These are phyloP conservation scores for Trichomonas vaginalis DNA, from an alignment of 208 protist species.

Conservation along the genomic window DNA sequence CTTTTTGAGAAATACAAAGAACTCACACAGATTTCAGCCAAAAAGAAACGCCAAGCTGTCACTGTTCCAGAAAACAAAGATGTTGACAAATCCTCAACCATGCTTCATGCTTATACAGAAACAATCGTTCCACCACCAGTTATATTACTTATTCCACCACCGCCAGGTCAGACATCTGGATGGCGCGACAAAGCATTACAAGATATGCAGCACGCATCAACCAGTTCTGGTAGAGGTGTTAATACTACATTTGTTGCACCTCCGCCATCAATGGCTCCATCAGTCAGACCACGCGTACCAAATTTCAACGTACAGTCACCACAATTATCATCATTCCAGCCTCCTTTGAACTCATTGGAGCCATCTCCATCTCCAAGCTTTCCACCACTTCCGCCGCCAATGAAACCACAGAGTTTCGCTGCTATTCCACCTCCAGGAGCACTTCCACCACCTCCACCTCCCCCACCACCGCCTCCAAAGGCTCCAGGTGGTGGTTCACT, in stretches of 20 bases:
- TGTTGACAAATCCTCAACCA: not conserved
- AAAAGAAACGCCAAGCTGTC: not conserved
- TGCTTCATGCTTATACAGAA: not conserved
- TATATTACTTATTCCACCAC: not conserved
- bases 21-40: too few relatives aligned
- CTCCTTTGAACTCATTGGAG: not conserved
- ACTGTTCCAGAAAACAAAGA: too few relatives aligned
- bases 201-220: too few relatives aligned
- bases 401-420: not conserved
- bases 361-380: not conserved
- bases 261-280: not conserved
- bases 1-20: not conserved
- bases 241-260: not conserved
- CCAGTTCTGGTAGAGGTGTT: not conserved
- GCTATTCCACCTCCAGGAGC: not conserved
- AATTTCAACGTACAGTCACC: not conserved
- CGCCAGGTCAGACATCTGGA: not conserved
- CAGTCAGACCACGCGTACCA: not conserved
- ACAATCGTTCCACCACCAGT: not conserved
- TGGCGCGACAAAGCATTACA: not conserved
- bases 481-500: not conserved
- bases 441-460: not conserved
- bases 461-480: not conserved
- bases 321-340: not conserved
- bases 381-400: not conserved